phyloP scores from a whole-genome alignment of 2,329 filamentous ascomycete species.

The Epichloe elymi region DNA sequence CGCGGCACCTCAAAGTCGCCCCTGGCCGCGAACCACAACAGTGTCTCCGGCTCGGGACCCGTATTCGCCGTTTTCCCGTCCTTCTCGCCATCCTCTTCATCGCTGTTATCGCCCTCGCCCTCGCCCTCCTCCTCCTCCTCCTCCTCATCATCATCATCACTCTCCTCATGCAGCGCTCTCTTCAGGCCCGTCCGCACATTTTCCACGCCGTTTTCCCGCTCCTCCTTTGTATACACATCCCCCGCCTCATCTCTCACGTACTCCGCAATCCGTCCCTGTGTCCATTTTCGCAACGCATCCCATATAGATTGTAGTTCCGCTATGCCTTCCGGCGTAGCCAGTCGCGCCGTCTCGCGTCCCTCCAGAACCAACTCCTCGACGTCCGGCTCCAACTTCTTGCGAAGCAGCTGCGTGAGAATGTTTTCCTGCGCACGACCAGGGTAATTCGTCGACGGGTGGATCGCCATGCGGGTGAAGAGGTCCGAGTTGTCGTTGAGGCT shows the following conservation, averaged over 20 bases:
- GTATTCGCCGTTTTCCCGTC: conserved; percentile 14
- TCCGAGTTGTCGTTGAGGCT: conserved; percentile 52
- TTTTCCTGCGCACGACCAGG: conserved; percentile 55
- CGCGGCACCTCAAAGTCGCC: conserved; percentile 32
- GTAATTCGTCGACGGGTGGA: conserved; percentile 65
- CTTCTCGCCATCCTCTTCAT: conserved; percentile 14
- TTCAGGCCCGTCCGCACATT: conserved; percentile 60
- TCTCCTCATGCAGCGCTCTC: conserved; percentile 37
- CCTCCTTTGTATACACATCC: conserved; percentile 61
- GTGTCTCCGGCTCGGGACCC: conserved; percentile 31
- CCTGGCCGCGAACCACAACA: conserved; percentile 32
- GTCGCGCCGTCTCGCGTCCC: conserved; percentile 36
- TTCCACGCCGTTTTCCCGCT: conserved; percentile 51
- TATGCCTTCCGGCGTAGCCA: conserved; percentile 30
- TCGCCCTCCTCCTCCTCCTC: conserved; percentile 32
- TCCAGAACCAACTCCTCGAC: conserved; percentile 61
- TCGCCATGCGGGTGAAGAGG: conserved; percentile 55
- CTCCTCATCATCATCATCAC: conserved; percentile 46
- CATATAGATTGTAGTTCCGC: conserved; percentile 41
- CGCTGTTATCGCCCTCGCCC: conserved; percentile 20
- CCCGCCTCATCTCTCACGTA: conserved; percentile 31
- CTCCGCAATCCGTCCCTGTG: conserved; percentile 24
- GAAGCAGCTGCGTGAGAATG: conserved; percentile 55
- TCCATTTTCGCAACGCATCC: conserved; percentile 31
- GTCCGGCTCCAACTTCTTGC: conserved; percentile 71